Base-by-base conservation (phyloP, 129 eudicot genomes). In the Chrysanthemum lavandulifolium region DNA sequence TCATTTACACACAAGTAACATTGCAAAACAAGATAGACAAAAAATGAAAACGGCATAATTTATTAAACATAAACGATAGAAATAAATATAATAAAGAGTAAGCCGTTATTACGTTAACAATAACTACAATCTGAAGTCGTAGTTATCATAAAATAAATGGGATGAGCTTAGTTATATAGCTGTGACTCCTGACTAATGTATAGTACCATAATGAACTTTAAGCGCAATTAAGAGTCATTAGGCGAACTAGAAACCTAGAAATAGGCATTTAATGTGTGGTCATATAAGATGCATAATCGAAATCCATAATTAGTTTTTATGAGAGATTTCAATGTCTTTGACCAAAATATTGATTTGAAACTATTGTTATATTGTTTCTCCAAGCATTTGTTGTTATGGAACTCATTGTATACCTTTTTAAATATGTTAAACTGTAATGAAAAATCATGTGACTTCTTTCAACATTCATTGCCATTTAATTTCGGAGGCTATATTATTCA, bases 261-360 rank as follows among this genome's bases (percentile, higher is more conserved):
- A 53, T 53, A 53, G 58, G 58, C 58, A 53, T 53, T 53, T 12
- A 53, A 53, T 53, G 57, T 12, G 58, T 53, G 58, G 14, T 53
- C 16, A 53, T 12, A 53, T 10, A 52, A 53, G 16, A 53, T 13
- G 16, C 16, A 53, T 11, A 53, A 53, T 13, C 1, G 25, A 57
- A 57, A 57, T 5, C 5, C 23, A 8, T 57, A 21, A 57, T 57
- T 6, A 19, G 25, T 19, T 16, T 4, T 57, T 57, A 18, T 6
- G 25, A 18, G 6, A 55, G 19, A 57, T n/a, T 19, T 57, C 18
- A 57, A 57, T 57, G 62, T 9, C 62, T 57, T 57, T 57, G 62
- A 57, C 27, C 12, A 57, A n/a, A 19, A 57, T 57, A 18, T 57
- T 57, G 11, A 57, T 57, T 19, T 57, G 13, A 57, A 15, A 14